phyloP scores from a whole-genome alignment of 352 stramenopile genomes.

The Pythium utonaiense region DNA sequence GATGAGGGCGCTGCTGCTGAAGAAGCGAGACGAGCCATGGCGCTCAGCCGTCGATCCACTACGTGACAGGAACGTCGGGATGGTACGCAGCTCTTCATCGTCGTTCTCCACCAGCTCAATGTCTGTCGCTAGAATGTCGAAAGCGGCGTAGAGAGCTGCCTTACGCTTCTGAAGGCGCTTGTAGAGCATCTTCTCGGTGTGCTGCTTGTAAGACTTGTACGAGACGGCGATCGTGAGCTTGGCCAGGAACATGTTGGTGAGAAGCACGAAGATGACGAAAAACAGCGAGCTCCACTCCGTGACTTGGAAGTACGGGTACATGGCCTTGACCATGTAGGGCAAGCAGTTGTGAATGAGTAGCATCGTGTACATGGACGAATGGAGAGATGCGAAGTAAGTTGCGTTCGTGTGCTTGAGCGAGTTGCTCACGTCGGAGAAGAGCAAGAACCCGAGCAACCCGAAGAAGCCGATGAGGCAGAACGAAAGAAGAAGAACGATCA shows the following conservation, averaged over 20 bases:
- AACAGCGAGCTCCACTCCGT: conserved; percentile 79
- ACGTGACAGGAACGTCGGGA: conserved; percentile 15
- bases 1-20: conserved; percentile 27
- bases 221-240: conserved; percentile 85
- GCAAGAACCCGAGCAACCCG: conserved; percentile 64
- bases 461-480: conserved; percentile 82
- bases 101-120: conserved; percentile 38
- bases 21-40: conserved; percentile 67
- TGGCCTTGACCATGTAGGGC: conserved; percentile 77
- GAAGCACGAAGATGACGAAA: conserved; percentile 76
- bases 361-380: conserved; percentile 80
- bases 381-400: conserved; percentile 66
- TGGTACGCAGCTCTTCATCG: conserved; percentile 3
- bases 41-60: conserved; percentile 26
- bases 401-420: conserved; percentile 26
- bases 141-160: conserved; percentile 66
- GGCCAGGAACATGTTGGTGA: conserved; percentile 77
- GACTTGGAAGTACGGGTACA: conserved; percentile 78
- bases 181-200: conserved; percentile 83
- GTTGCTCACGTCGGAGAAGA: conserved; percentile 71
- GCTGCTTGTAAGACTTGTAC: conserved; percentile 83
- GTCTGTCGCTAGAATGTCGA: conserved; percentile 68
- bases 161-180: conserved; percentile 85
- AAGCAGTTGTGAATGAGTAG: conserved; percentile 77
- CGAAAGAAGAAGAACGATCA: conserved; percentile 63